Evolutionary conservation across 2,329 filamentous ascomycete species (phyloP).

Genomic region (Xylaria sp.): DNA sequence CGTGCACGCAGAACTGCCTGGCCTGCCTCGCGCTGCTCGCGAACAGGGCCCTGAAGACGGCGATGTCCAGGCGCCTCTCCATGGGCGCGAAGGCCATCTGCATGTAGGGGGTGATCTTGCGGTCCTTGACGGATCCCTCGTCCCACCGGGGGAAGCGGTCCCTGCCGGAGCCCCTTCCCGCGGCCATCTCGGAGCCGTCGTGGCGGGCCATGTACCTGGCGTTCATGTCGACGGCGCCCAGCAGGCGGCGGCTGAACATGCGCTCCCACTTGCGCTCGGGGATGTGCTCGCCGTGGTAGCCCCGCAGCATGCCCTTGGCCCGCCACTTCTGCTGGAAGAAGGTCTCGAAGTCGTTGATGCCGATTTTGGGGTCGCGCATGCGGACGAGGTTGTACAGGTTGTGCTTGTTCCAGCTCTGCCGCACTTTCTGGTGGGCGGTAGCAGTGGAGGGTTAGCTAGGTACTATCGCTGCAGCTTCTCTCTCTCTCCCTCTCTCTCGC

Average conservation of each 20-base stretch:
- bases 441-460: constrained; percentile 7
- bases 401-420: constrained; percentile 97
- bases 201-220: constrained; percentile 74
- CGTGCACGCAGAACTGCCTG: constrained; percentile 91
- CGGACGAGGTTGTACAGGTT: constrained; percentile 87
- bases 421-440: constrained; percentile 70
- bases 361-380: constrained; percentile 48
- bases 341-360: constrained; percentile 53
- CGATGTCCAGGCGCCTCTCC: constrained; percentile 90
- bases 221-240: constrained; percentile 84
- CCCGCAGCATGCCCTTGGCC: constrained; percentile 80
- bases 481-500: too few species aligned
- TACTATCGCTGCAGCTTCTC: not conserved
- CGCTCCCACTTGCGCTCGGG: constrained; percentile 91
- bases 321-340: constrained; percentile 99
- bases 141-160: constrained; percentile 36
- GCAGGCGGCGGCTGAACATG: constrained; percentile 83
- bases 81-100: constrained; percentile 93
- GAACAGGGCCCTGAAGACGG: constrained; percentile 90
- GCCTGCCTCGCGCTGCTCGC: constrained; percentile 92
- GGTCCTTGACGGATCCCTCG: not conserved
- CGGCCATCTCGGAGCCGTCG: constrained; percentile 82
- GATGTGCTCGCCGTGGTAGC: constrained; percentile 94
- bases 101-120: constrained; percentile 77
- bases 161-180: constrained; percentile 79